Evolutionary conservation across 208 protist species (phyloP).

Genomic region (Acanthamoeba lenticulata): DNA sequence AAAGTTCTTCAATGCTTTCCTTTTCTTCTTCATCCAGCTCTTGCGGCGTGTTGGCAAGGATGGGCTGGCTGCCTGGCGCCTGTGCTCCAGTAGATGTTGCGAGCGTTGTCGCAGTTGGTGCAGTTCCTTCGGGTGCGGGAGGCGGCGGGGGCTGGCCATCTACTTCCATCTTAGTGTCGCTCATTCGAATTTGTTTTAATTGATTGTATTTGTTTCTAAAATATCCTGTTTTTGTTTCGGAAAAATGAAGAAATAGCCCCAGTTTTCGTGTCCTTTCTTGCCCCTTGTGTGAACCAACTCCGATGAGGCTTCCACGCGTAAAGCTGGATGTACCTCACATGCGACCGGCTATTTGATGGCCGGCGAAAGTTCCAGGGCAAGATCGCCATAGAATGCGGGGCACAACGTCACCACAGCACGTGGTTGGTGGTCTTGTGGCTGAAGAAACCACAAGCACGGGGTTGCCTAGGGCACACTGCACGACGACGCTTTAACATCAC

Average conservation of each 20-base stretch:
- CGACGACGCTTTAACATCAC: not conserved
- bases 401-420: no score
- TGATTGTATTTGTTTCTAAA: not conserved
- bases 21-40: conserved; percentile 21
- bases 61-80: not conserved
- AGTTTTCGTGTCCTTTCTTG: no score
- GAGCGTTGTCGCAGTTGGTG: not conserved
- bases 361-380: no score
- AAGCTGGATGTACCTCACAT: no score
- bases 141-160: not conserved
- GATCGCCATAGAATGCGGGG: no score
- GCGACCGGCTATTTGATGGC: no score
- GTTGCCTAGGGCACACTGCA: not conserved
- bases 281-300: no score
- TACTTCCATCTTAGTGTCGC: not conserved
- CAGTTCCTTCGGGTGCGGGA: not conserved
- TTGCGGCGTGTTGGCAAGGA: not conserved
- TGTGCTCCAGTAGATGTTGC: not conserved
- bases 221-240: not conserved
- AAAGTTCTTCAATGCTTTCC: conserved; percentile 68
- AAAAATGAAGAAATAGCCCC: no score
- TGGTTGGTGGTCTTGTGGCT: no score
- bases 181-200: not conserved
- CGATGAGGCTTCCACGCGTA: no score
- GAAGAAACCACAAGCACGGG: no score